phyloP scores from a whole-genome alignment of 169 alveolate genomes.

The Plasmodium vinckei region DNA sequence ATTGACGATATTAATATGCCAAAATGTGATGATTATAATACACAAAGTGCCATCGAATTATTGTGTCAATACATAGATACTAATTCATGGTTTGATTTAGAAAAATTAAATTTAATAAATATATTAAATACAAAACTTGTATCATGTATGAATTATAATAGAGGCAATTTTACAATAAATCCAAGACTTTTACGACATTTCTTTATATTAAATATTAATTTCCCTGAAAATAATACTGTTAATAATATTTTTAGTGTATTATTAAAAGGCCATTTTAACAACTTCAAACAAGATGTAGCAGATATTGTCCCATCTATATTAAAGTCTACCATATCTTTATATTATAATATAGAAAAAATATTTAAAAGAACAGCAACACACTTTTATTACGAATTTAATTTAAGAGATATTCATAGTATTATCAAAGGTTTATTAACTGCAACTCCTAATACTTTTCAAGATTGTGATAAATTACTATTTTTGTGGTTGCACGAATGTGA shows the following conservation, averaged over 20 bases:
- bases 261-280: constrained; percentile 92
- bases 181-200: constrained; percentile 96
- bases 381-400: constrained; percentile 97
- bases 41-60: constrained; percentile 95
- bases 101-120: constrained; percentile 93
- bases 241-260: constrained; percentile 93
- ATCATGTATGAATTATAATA: constrained; percentile 96
- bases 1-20: constrained; percentile 98
- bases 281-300: constrained; percentile 91
- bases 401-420: constrained; percentile 95
- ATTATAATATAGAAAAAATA: constrained; percentile 90
- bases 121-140: constrained; percentile 93
- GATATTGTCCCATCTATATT: constrained; percentile 92
- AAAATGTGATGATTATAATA: constrained; percentile 94
- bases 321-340: constrained; percentile 93
- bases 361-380: constrained; percentile 97
- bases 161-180: constrained; percentile 95
- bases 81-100: constrained; percentile 93
- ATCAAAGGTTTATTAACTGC: constrained; percentile 94
- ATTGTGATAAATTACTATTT: constrained; percentile 93
- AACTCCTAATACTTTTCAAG: constrained; percentile 89
- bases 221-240: constrained; percentile 94
- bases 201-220: constrained; percentile 95
- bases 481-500: constrained; percentile 97
- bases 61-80: constrained; percentile 95